phyloP scores from a whole-genome alignment of 768 basidiomycete genomes.

The Amanita brunnescens region DNA sequence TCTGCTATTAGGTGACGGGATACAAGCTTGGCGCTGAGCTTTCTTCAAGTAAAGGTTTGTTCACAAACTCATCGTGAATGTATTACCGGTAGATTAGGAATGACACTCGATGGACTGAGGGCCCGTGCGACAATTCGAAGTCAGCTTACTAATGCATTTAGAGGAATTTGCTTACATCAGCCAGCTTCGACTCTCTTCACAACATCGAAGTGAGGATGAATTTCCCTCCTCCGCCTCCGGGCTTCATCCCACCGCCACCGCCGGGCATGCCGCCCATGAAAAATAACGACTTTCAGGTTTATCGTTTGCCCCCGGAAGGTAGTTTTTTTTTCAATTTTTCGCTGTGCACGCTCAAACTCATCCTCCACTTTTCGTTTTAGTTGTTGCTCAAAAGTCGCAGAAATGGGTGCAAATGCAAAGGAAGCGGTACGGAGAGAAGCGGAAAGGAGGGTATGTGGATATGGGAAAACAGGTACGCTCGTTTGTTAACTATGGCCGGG shows the following conservation, averaged over 20 bases:
- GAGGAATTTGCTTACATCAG: conserved; percentile 31
- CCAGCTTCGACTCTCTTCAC: conserved; percentile 27
- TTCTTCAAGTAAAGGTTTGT: conserved; percentile 53
- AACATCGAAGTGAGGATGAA: conserved; percentile 36
- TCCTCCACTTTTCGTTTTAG: conserved; percentile 22
- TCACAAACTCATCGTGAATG: conserved; percentile 24
- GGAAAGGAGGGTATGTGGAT: conserved; percentile 82
- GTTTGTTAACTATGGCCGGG: conserved; percentile 7
- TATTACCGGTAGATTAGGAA: neutral
- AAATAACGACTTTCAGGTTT: conserved; percentile 27
- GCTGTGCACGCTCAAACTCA: conserved; percentile 9
- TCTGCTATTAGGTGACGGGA: conserved; percentile 30
- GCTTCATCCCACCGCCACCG: conserved; percentile 40
- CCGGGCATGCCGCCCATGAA: conserved; percentile 41
- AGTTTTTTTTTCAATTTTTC: conserved; percentile 10
- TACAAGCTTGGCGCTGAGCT: conserved; percentile 75
- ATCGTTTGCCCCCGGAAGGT: conserved; percentile 42
- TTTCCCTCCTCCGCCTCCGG: conserved; percentile 50
- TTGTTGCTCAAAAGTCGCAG: conserved; percentile 84
- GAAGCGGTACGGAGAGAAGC: conserved; percentile 86
- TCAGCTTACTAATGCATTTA: neutral
- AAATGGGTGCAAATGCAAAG: conserved; percentile 96
- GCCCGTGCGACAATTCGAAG: conserved; percentile 33
- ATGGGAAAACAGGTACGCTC: conserved; percentile 81
- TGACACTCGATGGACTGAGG: conserved; percentile 6